Conservation (phyloP, 2,329 filamentous ascomycete genomes). For the Neurospora crassa region DNA sequence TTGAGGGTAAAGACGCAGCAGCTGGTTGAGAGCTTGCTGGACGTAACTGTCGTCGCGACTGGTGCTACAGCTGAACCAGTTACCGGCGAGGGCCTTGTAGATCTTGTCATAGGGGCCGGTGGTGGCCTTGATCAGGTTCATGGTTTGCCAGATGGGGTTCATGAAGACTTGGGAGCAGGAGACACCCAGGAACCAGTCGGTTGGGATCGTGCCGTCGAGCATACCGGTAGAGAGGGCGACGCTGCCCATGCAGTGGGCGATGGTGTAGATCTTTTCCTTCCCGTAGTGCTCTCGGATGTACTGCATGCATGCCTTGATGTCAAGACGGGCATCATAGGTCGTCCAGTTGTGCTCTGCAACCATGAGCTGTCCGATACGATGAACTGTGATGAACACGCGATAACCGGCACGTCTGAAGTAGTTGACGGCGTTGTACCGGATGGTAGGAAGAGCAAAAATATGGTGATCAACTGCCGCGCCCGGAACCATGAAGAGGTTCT, state of each 20-base stretch:
- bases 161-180: conserved; percentile 54
- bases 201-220: conserved; percentile 50
- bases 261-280: conserved; percentile 38
- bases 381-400: conserved; percentile 47
- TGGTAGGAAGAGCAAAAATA: conserved; percentile 53
- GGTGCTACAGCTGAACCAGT: conserved; percentile 46
- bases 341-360: conserved; percentile 44
- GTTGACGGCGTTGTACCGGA: conserved; percentile 53
- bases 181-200: conserved; percentile 47
- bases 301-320: conserved; percentile 46
- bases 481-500: conserved; percentile 51
- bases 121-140: conserved; percentile 47
- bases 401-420: conserved; percentile 53
- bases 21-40: conserved; percentile 44
- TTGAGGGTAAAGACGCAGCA: conserved; percentile 48
- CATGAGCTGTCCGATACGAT: conserved; percentile 46
- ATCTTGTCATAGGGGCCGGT: conserved; percentile 36
- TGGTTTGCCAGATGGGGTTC: conserved; percentile 47
- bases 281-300: conserved; percentile 35
- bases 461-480: conserved; percentile 55
- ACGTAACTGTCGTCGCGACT: conserved; percentile 35
- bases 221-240: conserved; percentile 50
- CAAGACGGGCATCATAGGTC: conserved; percentile 49
- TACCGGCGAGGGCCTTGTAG: conserved; percentile 38
- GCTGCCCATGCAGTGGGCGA: conserved; percentile 55